These are phyloP conservation scores for Talaromyces albobiverticillius DNA, from an alignment of 2,329 filamentous ascomycete genomes.

Conservation along the genomic window DNA sequence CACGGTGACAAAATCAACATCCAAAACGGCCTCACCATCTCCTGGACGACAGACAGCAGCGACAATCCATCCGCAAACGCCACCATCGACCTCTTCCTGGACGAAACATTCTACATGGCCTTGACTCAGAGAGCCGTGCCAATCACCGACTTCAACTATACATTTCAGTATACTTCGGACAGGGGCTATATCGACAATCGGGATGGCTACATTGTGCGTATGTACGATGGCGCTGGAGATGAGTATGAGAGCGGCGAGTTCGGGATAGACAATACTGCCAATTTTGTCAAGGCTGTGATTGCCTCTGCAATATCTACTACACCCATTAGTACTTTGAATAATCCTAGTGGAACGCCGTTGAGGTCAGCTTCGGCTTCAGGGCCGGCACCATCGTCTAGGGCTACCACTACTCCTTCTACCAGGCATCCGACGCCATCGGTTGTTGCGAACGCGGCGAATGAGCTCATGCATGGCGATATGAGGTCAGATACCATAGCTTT, in stretches of 20 bases:
- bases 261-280: conserved; percentile 3
- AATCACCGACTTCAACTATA: neutral
- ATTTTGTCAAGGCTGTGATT: neutral
- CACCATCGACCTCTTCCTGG: conserved; percentile 1
- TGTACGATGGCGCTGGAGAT: neutral
- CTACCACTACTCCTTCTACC: neutral
- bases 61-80: conserved; percentile 4
- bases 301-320: neutral
- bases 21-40: conserved; percentile 7
- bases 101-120: neutral
- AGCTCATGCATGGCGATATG: neutral
- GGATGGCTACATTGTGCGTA: neutral
- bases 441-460: neutral
- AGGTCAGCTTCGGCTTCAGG: neutral
- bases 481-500: neutral
- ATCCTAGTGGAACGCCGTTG: neutral
- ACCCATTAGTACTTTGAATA: neutral
- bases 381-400: neutral
- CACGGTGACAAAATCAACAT: conserved; percentile 10
- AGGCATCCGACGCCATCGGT: neutral
- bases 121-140: conserved; percentile 3
- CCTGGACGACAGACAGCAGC: conserved; percentile 6
- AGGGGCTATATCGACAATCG: neutral
- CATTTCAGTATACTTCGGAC: conserved; percentile 5
- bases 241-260: neutral